phyloP scores from a whole-genome alignment of 2,329 filamentous ascomycete genomes.

The Salinomyces thailandicus region DNA sequence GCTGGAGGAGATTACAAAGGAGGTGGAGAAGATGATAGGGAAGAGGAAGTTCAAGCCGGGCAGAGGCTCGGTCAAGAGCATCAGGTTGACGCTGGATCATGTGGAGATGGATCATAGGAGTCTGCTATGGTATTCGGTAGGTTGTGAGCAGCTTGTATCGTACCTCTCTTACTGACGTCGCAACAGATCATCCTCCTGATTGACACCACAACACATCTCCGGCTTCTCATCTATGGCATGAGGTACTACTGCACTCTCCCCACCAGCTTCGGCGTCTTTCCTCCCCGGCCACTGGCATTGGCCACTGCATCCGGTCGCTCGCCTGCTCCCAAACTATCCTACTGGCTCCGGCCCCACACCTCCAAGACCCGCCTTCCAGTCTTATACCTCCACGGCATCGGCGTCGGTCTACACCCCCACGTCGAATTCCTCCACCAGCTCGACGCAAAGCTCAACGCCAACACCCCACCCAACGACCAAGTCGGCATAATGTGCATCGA shows the following conservation, averaged over 20 bases:
- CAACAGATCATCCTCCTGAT: constrained; percentile 44
- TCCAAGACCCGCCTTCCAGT: constrained; percentile 48
- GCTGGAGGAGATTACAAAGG: constrained; percentile 45
- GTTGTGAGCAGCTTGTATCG: background rate
- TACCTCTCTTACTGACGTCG: too few relatives aligned
- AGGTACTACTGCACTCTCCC: constrained; percentile 14
- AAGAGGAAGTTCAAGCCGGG: constrained; percentile 41
- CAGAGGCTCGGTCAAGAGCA: constrained; percentile 43
- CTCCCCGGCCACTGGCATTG: constrained; percentile 45
- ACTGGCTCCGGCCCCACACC: constrained; percentile 57
- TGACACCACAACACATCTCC: constrained; percentile 27
- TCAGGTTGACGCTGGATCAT: constrained; percentile 57
- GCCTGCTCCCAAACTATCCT: constrained; percentile 42
- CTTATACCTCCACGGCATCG: constrained; percentile 61
- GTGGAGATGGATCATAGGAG: constrained; percentile 52
- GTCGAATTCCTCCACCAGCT: constrained; percentile 46
- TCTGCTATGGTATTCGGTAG: constrained; percentile 50
- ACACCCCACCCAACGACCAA: constrained; percentile 34
- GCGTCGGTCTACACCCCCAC: constrained; percentile 57
- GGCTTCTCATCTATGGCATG: constrained; percentile 17
- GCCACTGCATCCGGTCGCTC: constrained; percentile 37
- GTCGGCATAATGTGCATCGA: constrained; percentile 57
- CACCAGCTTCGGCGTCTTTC: constrained; percentile 41
- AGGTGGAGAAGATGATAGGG: constrained; percentile 45
- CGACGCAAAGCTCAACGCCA: constrained; percentile 23